Evolutionary conservation across 306 rosid genomes (phyloP).

Genomic region (Cucumis melo): DNA sequence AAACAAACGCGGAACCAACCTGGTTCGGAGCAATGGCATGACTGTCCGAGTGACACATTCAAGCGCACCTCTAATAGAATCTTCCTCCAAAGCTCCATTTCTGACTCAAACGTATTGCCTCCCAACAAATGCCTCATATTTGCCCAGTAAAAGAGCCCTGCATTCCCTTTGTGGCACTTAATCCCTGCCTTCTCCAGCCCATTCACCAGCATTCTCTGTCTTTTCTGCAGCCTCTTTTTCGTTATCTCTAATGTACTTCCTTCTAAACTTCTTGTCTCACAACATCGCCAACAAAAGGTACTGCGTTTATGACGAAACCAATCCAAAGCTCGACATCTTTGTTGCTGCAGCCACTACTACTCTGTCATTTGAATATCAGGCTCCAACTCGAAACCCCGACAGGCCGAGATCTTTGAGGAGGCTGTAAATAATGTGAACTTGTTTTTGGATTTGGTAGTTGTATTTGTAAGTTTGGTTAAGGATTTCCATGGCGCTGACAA

Average conservation of each 20-base stretch:
- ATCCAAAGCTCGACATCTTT: slow-evolving; percentile 4
- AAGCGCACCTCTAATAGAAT: slow-evolving; percentile 2
- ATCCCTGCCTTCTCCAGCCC: slow-evolving; percentile 1
- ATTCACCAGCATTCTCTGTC: not conserved
- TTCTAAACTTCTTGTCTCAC: not conserved
- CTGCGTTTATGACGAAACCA: slow-evolving; percentile 7
- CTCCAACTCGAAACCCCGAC: slow-evolving; percentile 4
- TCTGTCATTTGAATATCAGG: not conserved
- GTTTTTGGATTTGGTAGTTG: not conserved
- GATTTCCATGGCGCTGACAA: slow-evolving; percentile 1
- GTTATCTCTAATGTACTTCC: not conserved
- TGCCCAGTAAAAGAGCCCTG: not conserved
- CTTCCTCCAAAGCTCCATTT: slow-evolving; percentile 12
- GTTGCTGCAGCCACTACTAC: slow-evolving; percentile 4
- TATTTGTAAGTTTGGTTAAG: not conserved
- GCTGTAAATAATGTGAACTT: slow-evolving; percentile 3
- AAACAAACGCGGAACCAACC: slow-evolving; percentile 10
- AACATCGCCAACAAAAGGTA: slow-evolving; percentile 2
- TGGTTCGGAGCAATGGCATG: slow-evolving; percentile 10
- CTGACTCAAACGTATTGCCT: not conserved
- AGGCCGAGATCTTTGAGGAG: slow-evolving; percentile 6
- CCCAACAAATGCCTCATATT: slow-evolving; percentile 7
- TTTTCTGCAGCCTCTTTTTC: not conserved
- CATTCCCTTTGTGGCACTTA: not conserved
- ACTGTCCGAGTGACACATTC: slow-evolving; percentile 6